A percentile compares a stretch with the other conserved stretches of the same genome.
phyloP scores from a whole-genome alignment of 306 rosid genomes.

The Ziziphus jujuba region DNA sequence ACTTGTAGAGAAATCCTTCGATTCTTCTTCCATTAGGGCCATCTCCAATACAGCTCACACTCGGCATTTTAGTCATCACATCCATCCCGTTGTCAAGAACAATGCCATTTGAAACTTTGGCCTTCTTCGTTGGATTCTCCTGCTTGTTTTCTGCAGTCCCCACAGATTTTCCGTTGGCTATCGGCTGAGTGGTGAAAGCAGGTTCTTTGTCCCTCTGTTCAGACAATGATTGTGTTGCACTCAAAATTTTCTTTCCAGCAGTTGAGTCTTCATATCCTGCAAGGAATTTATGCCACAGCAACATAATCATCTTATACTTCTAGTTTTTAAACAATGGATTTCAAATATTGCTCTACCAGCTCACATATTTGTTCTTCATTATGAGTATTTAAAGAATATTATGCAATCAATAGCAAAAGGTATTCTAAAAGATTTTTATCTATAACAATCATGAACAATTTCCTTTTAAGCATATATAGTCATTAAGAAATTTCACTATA shows the following conservation, averaged over 20 bases:
- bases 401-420: no score
- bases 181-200: no score
- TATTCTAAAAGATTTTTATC: no score
- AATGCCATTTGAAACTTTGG: conserved; percentile 19
- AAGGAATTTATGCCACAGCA: no score
- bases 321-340: no score
- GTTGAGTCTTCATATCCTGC: conserved; percentile 13
- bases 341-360: no score
- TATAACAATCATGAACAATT: no score
- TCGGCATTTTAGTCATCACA: conserved; percentile 43
- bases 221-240: not conserved
- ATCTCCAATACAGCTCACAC: conserved; percentile 51
- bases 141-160: conserved; percentile 9
- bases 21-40: conserved; percentile 56
- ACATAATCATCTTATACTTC: no score
- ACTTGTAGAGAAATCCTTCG: conserved; percentile 56
- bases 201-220: not conserved
- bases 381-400: no score
- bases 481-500: no score
- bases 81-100: conserved; percentile 28
- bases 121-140: conserved; percentile 34
- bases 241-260: conserved; percentile 8
- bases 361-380: no score
- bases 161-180: not conserved
- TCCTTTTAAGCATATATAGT: no score